These are phyloP conservation scores for Novymonas esmeraldas DNA, from an alignment of 208 protist species.

Conservation along the genomic window DNA sequence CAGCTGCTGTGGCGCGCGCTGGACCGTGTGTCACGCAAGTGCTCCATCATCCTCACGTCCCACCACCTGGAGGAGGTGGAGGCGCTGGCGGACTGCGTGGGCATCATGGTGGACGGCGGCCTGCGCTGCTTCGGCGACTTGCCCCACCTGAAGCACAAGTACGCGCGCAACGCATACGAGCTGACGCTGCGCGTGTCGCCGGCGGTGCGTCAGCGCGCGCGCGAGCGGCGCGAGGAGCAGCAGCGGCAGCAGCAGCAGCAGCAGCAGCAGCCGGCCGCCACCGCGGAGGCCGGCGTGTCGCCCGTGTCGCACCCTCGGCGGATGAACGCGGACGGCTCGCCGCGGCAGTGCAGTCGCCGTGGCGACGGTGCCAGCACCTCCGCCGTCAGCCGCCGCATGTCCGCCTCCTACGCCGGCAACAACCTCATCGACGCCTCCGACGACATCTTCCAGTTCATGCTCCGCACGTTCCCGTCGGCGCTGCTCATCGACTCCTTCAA, in stretches of 20 bases:
- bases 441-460: slow-evolving; percentile 43
- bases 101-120: slow-evolving; percentile 90
- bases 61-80: slow-evolving; percentile 94
- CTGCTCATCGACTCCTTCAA: slow-evolving; percentile 45
- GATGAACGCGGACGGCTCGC: not conserved
- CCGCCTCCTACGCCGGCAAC: slow-evolving; percentile 32
- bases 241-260: not conserved
- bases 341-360: not conserved
- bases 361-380: not conserved
- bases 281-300: not conserved
- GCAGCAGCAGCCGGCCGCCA: not conserved
- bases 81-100: slow-evolving; percentile 77
- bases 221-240: not conserved
- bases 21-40: slow-evolving; percentile 46
- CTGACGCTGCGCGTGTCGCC: slow-evolving; percentile 53
- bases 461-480: slow-evolving; percentile 34
- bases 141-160: slow-evolving; percentile 85
- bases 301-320: not conserved
- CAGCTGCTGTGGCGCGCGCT: slow-evolving; percentile 74
- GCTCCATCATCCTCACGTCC: slow-evolving; percentile 86
- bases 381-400: slow-evolving; percentile 4
- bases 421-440: slow-evolving; percentile 30
- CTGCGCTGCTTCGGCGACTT: slow-evolving; percentile 85
- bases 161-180: slow-evolving; percentile 78
- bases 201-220: slow-evolving; percentile 2